Evolutionary conservation across 2,329 filamentous ascomycete species (phyloP).

Genomic region (Fusarium decemcellulare): DNA sequence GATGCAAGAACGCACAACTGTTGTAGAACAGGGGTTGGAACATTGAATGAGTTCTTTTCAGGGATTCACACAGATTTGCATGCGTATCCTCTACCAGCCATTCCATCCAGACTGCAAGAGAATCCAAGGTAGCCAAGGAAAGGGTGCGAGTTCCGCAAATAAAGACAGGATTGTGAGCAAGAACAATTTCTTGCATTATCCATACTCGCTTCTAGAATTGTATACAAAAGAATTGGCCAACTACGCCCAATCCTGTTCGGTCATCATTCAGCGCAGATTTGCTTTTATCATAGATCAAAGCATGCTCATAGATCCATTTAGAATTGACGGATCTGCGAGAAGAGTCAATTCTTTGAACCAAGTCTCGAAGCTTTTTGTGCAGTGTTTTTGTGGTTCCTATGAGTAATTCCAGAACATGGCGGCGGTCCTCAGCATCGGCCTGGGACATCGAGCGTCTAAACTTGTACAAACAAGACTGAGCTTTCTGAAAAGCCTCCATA

Average conservation of each 20-base stretch:
- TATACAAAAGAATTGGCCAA: background rate
- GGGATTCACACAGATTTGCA: background rate
- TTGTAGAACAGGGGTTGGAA: background rate
- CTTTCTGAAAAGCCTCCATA: too few relatives aligned
- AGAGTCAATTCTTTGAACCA: too few relatives aligned
- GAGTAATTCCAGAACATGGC: too few relatives aligned
- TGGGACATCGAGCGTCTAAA: too few relatives aligned
- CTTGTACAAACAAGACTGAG: too few relatives aligned
- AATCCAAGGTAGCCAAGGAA: background rate
- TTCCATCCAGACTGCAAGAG: background rate
- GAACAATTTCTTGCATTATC: constrained; percentile 22
- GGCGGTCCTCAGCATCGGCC: too few relatives aligned
- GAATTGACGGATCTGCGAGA: too few relatives aligned
- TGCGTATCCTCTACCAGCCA: background rate
- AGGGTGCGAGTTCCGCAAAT: constrained; percentile 7
- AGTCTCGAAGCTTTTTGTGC: too few relatives aligned
- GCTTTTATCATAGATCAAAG: too few relatives aligned
- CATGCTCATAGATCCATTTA: too few relatives aligned
- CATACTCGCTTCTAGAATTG: constrained; percentile 19
- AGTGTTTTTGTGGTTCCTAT: too few relatives aligned
- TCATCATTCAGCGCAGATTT: background rate
- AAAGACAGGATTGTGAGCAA: constrained; percentile 11
- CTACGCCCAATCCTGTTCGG: background rate
- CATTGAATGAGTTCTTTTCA: background rate
- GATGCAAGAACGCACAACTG: background rate